Base-by-base conservation (phyloP, 2,329 filamentous ascomycete genomes). In the Hypoxylon sp. region DNA sequence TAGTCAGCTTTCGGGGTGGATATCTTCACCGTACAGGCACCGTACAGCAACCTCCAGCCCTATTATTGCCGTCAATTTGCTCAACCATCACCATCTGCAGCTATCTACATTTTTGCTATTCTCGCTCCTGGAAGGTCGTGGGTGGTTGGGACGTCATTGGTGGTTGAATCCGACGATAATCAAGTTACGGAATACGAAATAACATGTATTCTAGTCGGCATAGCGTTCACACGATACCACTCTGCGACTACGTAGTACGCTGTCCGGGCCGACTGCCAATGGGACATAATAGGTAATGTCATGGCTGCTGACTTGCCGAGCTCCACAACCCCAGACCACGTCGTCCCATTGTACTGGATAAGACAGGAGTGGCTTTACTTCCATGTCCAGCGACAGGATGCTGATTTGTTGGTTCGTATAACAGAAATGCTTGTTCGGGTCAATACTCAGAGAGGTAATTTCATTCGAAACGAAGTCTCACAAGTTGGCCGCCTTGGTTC, bases 191-290 rank as follows among this genome's bases (percentile, higher is more conserved):
- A 50, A 50, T 31, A 4, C 29, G 19, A 50, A 50, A 10, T 32
- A 32, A 7, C 47, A 29, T 31, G 15, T 17, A 17, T 48, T 17
- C 27, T 32, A 19, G 29, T 47, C 17, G 10, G 29, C 51, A 42
- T 54, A 39, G 44, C 39, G 59, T 46, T 15, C n/a, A 59, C 24
- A 65, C 31, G 62, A 59, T 65, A 32, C 31, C 42, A 55, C 55
- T 65, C 50, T 48, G 11, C 31, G 55, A 52, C 52, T 27, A 53
- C 21, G 47, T 57, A 44, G 52, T 42, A 58, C 58, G 54, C 39
- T 58, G 32, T n/a, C 58, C 64, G 64, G 64, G 51, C 64, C 64
- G 64, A 67, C 64, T 67, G 13, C 19, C 1, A 35, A 59, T 54
- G 58, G 31, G 31, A 59, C 51, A 6, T 37, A 19, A 53, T 37